Evolutionary conservation across 1,139 yeast species (phyloP).

Genomic region (Saccharomycopsis phalli): DNA sequence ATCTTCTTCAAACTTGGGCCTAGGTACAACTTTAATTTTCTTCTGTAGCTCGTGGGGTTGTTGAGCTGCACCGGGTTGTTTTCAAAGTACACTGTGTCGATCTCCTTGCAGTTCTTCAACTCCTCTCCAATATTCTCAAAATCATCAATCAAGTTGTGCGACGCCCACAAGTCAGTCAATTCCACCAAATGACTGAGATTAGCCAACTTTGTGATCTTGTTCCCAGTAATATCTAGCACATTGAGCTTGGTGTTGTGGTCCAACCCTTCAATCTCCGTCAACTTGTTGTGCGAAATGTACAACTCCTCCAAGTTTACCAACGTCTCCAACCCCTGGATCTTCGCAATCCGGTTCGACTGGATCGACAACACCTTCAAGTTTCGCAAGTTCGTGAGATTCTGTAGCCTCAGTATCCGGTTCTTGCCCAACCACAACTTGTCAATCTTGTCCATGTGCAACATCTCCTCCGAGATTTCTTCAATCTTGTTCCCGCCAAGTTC

Average conservation of each 20-base stretch:
- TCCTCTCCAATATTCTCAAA: slow-evolving; percentile 64
- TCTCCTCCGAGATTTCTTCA: slow-evolving; percentile 44
- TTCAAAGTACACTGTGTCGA: slow-evolving; percentile 90
- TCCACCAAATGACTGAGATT: slow-evolving; percentile 56
- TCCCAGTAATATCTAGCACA: slow-evolving; percentile 76
- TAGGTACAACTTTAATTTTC: slow-evolving; percentile 66
- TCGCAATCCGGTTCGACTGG: slow-evolving; percentile 75
- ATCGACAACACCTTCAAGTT: slow-evolving; percentile 74
- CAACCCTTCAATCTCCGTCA: slow-evolving; percentile 67
- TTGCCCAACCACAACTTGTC: slow-evolving; percentile 91
- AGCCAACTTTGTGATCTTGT: slow-evolving; percentile 52
- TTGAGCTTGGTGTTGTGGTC: slow-evolving; percentile 60
- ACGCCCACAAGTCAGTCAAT: slow-evolving; percentile 91
- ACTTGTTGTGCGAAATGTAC: slow-evolving; percentile 81
- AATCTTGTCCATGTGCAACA: slow-evolving; percentile 45
- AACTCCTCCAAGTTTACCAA: slow-evolving; percentile 72
- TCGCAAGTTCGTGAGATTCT: slow-evolving; percentile 51
- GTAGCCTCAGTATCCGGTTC: slow-evolving; percentile 60
- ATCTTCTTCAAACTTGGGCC: slow-evolving; percentile 75
- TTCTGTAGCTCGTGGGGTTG: slow-evolving; percentile 74
- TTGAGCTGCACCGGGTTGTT: slow-evolving; percentile 79
- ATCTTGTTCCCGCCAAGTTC: slow-evolving; percentile 92
- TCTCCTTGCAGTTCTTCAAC: slow-evolving; percentile 49
- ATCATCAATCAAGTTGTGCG: slow-evolving; percentile 58
- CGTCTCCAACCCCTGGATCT: slow-evolving; percentile 73